phyloP scores from a whole-genome alignment of 305 asterid genomes.

The Fraxinus baroniana region DNA sequence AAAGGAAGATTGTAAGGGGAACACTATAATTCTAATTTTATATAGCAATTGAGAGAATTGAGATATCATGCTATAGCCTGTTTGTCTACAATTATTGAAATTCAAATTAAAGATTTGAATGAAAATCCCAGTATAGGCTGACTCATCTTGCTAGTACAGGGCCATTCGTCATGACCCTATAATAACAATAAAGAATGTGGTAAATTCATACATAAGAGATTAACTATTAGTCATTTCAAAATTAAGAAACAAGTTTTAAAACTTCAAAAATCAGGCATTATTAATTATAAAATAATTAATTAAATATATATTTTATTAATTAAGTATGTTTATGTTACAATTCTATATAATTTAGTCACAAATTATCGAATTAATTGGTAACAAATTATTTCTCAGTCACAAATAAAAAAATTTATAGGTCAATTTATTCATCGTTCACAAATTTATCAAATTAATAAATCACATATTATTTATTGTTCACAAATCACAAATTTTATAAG shows the following conservation, averaged over 20 bases:
- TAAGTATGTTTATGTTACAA: background rate
- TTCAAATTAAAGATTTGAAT: background rate
- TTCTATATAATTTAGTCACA: background rate
- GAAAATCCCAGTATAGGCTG: background rate
- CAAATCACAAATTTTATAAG: background rate
- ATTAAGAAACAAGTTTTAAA: background rate
- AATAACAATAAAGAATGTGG: background rate
- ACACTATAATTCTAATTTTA: conserved; percentile 20
- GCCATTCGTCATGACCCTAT: background rate
- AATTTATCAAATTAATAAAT: background rate
- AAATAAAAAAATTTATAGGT: background rate
- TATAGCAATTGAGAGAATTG: background rate
- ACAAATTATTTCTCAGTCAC: background rate
- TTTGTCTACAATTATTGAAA: background rate
- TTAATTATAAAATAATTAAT: background rate
- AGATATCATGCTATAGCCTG: background rate
- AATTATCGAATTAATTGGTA: background rate
- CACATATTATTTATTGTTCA: background rate
- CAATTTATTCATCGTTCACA: background rate
- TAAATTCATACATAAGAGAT: background rate
- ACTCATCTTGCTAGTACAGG: background rate
- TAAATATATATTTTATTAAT: background rate
- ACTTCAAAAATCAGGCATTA: background rate
- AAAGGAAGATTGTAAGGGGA: background rate
- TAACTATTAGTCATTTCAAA: background rate